Base-by-base conservation (phyloP, 2,329 filamentous ascomycete species). In the Corinectria fuckeliana region DNA sequence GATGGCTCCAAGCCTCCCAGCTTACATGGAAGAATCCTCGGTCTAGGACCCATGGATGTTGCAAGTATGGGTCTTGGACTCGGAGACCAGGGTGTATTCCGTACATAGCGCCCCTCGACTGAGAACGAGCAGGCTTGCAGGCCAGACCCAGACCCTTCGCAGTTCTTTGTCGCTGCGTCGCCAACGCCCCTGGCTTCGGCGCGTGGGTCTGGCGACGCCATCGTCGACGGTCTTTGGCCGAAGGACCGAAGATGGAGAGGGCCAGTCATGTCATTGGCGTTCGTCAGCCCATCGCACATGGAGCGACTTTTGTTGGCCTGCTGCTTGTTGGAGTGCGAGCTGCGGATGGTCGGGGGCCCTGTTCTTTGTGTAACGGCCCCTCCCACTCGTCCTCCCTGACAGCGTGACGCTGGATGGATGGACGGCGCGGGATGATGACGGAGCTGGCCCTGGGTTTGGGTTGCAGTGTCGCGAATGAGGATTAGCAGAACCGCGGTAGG, bases 251-350 rank as follows among this genome's bases (percentile, higher is more conserved):
- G 34, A 44, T n/a, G 25, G 48, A 52, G 16, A 59, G 47, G 63
- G 36, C 68, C 69, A 69, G 62, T 71, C 64, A 69, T 66, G 57
- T 61, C 39, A 39, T 42, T 61, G 51, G 56, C 23, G 60, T 69
- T 71, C 61, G 64, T 71, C 65, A 71, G 67, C 64, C 60, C 32
- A 36, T 16, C 11, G 28, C 7, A 6, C 52, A 64, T 62, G 14
- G 48, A 55, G 34, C 47, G 41, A 50, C 49, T 61, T 30, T 11
- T 36, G 32, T 9, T 36, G 32, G 32, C 10, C 6, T 10, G 11
- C 11, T 36, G 32, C 10, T 14, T 64, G 47, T 34, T 21, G 42
- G 28, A 25, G 16, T 26, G 32, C 23, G 16, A 21, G 38, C 16
- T 45, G 50, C 50, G 50, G 56, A 26, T 36, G 42, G 50, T 58